Evolutionary conservation across 169 alveolate genomes (phyloP).

Genomic region (Pseudocohnilembus persalinus): DNA sequence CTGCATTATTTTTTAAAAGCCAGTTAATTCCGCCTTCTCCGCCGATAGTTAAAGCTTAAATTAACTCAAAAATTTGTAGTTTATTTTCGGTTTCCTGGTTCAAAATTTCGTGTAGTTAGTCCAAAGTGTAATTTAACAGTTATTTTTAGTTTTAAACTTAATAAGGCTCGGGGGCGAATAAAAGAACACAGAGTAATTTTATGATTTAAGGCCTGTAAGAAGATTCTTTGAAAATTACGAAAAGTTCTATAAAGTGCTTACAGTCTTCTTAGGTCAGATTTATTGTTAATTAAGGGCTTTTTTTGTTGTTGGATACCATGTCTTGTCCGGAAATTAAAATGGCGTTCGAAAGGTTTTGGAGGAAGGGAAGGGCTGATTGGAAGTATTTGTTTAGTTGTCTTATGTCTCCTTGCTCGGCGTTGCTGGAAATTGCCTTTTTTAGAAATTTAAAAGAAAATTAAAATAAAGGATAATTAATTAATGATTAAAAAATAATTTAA

Average conservation of each 20-base stretch:
- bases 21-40: conserved; percentile 1
- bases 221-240: conserved; percentile 2
- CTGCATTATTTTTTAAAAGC: conserved; percentile 1
- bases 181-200: not conserved
- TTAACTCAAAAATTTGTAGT: not conserved
- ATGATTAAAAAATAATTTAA: no score
- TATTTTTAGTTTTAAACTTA: no score
- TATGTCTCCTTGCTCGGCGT: not conserved
- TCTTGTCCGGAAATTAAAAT: not conserved
- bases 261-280: not conserved
- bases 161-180: conserved; percentile 3
- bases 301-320: not conserved
- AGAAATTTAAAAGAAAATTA: not conserved
- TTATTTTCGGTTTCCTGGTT: not conserved
- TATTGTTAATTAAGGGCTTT: not conserved
- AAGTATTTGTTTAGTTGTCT: not conserved
- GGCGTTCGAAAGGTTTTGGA: not conserved
- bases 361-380: not conserved
- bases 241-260: not conserved
- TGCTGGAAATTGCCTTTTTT: not conserved
- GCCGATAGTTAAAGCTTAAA: not conserved
- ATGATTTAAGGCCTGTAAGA: not conserved
- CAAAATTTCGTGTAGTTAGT: not conserved
- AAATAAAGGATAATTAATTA: no score
- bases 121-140: not conserved